phyloP scores from a whole-genome alignment of 208 protist species.

The Herpetomonas tarakana region DNA sequence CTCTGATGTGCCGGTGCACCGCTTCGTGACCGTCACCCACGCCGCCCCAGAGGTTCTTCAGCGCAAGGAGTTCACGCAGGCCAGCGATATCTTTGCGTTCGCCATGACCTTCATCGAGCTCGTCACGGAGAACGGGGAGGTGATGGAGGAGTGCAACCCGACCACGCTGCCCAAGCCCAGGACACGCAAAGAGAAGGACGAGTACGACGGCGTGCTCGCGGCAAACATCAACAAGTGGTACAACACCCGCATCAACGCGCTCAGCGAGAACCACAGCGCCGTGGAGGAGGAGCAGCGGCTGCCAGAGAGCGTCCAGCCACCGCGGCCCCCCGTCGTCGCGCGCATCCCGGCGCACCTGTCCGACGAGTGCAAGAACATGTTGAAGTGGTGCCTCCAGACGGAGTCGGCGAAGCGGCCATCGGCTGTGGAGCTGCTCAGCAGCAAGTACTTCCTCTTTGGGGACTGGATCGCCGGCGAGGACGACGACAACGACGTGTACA shows the following conservation, averaged over 20 bases:
- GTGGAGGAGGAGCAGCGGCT: constrained; percentile 29
- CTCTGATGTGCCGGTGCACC: constrained; percentile 30
- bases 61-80: constrained; percentile 38
- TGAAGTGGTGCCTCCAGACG: constrained; percentile 50
- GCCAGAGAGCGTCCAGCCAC: constrained; percentile 15
- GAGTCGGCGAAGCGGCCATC: constrained; percentile 53
- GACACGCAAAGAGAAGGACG: constrained; percentile 34
- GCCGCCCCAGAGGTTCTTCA: constrained; percentile 60
- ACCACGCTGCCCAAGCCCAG: constrained; percentile 17
- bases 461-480: constrained; percentile 48
- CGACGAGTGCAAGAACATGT: constrained; percentile 54
- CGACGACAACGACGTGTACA: constrained; percentile 8
- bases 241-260: constrained; percentile 14
- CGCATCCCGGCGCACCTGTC: constrained; percentile 58
- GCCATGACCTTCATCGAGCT: constrained; percentile 86
- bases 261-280: constrained; percentile 17
- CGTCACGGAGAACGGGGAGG: constrained; percentile 31
- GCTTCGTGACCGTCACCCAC: constrained; percentile 55
- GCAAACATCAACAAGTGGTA: constrained; percentile 43
- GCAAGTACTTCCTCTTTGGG: constrained; percentile 69
- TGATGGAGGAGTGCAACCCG: constrained; percentile 50
- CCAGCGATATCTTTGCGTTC: constrained; percentile 78
- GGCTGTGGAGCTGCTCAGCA: constrained; percentile 56
- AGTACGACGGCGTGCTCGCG: constrained; percentile 28
- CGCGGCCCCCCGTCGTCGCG: constrained; percentile 20